Percentiles rank a stretch among this genome's conserved stretches.
These are phyloP conservation scores for Actinidia chinensis DNA, from an alignment of 179 eudicot species.

Conservation along the genomic window DNA sequence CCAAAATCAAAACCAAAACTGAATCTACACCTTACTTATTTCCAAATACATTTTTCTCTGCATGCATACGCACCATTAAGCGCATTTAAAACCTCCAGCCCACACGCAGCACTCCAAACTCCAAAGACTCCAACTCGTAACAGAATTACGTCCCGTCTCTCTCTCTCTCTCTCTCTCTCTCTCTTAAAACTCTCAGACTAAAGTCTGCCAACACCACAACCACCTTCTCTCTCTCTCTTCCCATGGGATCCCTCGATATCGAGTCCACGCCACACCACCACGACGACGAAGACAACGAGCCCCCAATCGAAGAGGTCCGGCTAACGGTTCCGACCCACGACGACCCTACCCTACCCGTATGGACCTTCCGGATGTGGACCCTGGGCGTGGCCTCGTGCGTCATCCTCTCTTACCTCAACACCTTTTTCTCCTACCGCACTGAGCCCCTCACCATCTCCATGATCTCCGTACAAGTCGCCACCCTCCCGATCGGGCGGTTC, in stretches of 20 bases:
- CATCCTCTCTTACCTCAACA: constrained; percentile 61
- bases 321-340: constrained; percentile 55
- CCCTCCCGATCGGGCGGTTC: constrained; percentile 63
- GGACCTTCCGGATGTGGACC: constrained; percentile 82
- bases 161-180: constrained; percentile 3
- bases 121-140: no score
- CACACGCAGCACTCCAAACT: no score
- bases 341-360: constrained; percentile 65
- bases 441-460: constrained; percentile 55
- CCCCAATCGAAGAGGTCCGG: constrained; percentile 62
- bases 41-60: no score
- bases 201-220: no score
- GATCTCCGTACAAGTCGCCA: constrained; percentile 61
- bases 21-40: no score
- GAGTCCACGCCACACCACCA: constrained; percentile 23
- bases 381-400: constrained; percentile 56
- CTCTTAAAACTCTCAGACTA: neutral
- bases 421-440: constrained; percentile 56
- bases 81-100: no score
- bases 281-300: constrained; percentile 26
- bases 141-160: no score
- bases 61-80: no score
- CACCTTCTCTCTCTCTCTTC: constrained; percentile 7
- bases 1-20: no score
- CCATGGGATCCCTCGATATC: constrained; percentile 7